Percentiles rank a stretch among this genome's conserved stretches.
phyloP scores from a whole-genome alignment of 148 eudicot species.

The Silene conica region DNA sequence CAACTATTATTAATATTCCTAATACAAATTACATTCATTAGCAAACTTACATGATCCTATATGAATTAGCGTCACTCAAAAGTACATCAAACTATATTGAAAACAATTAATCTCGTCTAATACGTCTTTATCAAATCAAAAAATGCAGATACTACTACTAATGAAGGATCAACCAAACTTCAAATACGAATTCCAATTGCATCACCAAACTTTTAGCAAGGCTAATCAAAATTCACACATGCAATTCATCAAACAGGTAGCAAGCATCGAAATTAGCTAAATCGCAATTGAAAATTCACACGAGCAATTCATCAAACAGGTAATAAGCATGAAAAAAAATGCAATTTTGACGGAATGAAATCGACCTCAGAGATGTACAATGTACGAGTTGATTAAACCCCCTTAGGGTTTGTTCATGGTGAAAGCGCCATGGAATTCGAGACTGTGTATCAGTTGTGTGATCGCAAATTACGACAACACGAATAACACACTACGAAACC shows the following conservation, averaged over 20 bases:
- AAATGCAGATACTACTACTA: background rate
- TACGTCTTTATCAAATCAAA: background rate
- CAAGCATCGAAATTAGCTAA: background rate
- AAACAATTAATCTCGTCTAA: too few species aligned
- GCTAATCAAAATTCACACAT: slow-evolving; percentile 1
- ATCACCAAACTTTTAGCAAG: background rate
- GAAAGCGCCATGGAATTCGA: background rate
- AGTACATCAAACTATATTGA: background rate
- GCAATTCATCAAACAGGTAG: slow-evolving; percentile 24
- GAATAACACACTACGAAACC: too few species aligned
- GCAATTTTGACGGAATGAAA: background rate
- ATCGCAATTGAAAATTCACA: background rate
- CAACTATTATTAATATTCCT: too few species aligned
- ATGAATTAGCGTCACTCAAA: too few species aligned
- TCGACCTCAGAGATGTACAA: background rate
- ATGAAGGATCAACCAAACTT: background rate
- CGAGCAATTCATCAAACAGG: background rate
- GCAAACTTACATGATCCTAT: too few species aligned
- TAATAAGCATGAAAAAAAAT: background rate
- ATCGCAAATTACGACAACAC: background rate
- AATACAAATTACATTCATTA: too few species aligned
- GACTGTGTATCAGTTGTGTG: background rate
- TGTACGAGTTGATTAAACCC: background rate
- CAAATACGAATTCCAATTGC: background rate
- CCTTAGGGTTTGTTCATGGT: background rate